Evolutionary conservation across 495 filamentous ascomycete species (phyloP), one percentile per base, ranked within the genome.

Genomic region (Chaetomium tenue): DNA sequence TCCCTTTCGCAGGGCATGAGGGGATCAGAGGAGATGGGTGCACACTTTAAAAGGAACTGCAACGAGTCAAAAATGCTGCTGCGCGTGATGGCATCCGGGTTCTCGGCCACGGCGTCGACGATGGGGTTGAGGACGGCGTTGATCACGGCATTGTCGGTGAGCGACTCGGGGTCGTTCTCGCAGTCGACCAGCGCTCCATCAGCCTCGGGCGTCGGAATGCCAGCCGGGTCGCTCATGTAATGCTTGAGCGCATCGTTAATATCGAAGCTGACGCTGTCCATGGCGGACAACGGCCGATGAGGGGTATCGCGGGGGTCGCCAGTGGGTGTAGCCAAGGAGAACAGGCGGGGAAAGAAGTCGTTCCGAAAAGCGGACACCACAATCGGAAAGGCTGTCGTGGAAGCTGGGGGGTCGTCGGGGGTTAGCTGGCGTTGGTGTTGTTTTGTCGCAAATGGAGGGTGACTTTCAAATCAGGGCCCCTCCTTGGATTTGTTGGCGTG

Each of bases 21-120:
- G 54, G 65, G 61, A 47, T 55, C 0, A 60, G 70, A 80, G 78
- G 82, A 86, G 75, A 79, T 85, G 81, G 86, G 85, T 73, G 86
- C 91, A 82, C 88, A 98, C 94, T 98, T 98, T 78, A 99, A 82
- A 44, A 99, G 79, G 72, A 96, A 95, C 71, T 97, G 93, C 58
- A 99, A 77, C 46, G 93, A 93, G 79, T 99, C 95, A 76, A 97
- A 91, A 61, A 86, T 83, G 12, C 86, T 86, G 67, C 87, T 83
- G 75, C 86, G 87, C 48, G 85, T 87, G 57, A 99, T 88, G 60
- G 89, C 89, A 71, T 96, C 94, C 30, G 93, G 92, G 70, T 89
- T 93, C 68, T 91, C 91, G 22, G 94, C 93, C 18, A 99, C 86
- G 0, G 90, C 88, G 78, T 99, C 95, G 57, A 97, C 88, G 61